Evolutionary conservation across 2,329 filamentous ascomycete species (phyloP).

Genomic region (Aspergillus neoniger): DNA sequence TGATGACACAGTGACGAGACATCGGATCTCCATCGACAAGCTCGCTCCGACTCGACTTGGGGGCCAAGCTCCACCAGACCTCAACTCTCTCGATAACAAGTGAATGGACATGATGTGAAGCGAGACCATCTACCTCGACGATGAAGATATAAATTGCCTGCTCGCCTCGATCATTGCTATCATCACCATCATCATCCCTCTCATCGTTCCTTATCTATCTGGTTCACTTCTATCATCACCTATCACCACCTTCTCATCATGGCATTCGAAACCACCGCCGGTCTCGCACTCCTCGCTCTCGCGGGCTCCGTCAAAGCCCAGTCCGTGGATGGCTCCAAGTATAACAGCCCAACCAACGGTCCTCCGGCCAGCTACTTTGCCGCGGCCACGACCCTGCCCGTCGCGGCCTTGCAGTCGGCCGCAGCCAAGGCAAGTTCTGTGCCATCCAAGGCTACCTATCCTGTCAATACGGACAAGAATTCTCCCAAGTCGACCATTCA

Average conservation of each 20-base stretch:
- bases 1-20: too few species aligned
- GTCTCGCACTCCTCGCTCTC: not conserved
- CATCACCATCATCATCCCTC: not conserved
- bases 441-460: conserved; percentile 28
- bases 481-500: conserved; percentile 30
- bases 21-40: too few species aligned
- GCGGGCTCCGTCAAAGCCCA: conserved; percentile 10
- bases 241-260: not conserved
- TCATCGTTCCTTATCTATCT: not conserved
- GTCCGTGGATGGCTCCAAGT: conserved; percentile 24
- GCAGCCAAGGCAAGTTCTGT: conserved; percentile 26
- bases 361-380: conserved; percentile 31
- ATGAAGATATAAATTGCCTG: not conserved
- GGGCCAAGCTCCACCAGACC: too few species aligned
- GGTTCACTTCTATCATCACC: too few species aligned
- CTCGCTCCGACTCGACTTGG: too few species aligned
- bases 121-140: too few species aligned
- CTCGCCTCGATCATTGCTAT: not conserved
- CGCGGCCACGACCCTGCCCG: conserved; percentile 27
- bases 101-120: too few species aligned
- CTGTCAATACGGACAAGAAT: conserved; percentile 21
- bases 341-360: conserved; percentile 24
- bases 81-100: too few species aligned
- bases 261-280: not conserved
- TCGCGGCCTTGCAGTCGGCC: conserved; percentile 27